Conservation (phyloP, 805 yeast genomes). For the Wickerhamiella musiphila region DNA sequence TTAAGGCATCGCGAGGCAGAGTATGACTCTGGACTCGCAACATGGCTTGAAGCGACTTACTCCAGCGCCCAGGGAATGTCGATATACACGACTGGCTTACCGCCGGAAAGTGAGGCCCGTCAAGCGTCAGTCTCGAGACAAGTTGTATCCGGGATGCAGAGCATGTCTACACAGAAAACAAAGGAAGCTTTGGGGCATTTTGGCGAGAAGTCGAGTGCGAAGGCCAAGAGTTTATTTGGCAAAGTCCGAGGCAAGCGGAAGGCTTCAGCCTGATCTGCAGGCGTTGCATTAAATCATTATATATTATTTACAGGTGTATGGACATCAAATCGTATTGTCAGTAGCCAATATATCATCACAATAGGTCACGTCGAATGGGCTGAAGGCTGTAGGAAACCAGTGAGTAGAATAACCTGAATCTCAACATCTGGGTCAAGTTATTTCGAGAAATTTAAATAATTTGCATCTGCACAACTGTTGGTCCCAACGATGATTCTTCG, state of each 20-base stretch:
- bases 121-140: slow-evolving; percentile 16
- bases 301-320: no score
- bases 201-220: slow-evolving; percentile 20
- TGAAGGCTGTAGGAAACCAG: no score
- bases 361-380: no score
- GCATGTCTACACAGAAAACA: slow-evolving; percentile 11
- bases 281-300: no score
- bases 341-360: no score
- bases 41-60: slow-evolving; percentile 18
- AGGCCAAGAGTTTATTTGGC: slow-evolving; percentile 21
- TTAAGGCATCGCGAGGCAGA: slow-evolving; percentile 20
- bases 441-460: no score
- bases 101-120: slow-evolving; percentile 16
- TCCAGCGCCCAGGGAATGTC: slow-evolving; percentile 4
- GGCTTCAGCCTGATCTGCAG: no score
- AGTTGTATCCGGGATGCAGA: slow-evolving; percentile 13
- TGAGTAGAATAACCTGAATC: no score
- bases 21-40: slow-evolving; percentile 20
- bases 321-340: no score
- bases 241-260: slow-evolving; percentile 13
- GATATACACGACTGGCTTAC: slow-evolving; percentile 17
- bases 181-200: slow-evolving; percentile 17
- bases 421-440: no score
- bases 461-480: no score
- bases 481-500: no score